Base-by-base conservation (phyloP, 768 basidiomycete genomes). In the Agaricus blazei region DNA sequence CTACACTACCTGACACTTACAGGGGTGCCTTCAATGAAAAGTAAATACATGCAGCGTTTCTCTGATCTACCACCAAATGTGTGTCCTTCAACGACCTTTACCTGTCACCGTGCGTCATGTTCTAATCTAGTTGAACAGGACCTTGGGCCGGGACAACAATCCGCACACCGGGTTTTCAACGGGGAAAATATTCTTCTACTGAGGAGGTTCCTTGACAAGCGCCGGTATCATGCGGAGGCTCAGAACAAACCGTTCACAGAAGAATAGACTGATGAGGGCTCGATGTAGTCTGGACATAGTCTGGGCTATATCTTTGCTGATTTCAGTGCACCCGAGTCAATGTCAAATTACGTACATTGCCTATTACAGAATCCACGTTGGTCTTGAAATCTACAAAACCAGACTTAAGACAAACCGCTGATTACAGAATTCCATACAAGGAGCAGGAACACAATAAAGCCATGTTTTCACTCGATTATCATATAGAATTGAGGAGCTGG, bases 1-100 rank as follows among this genome's bases (percentile, higher is more conserved):
- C 71, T 97, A 44, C 84, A 83, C 48, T 87, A 93, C 64, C 77
- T 98, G 40, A 85, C 84, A 48, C 79, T 86, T 45, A 92, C 90
- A 1, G 94, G 92, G 0, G 80, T 96, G 7, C 83, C 83, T 5
- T 81, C 88, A 11, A 82, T 93, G 65, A 81, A 76, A 58, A 75
- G 85, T 55, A 77, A 72, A 59, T 92, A 90, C 6, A 68, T 92
- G 12, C 77, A 84, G 50, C 77, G 84, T 54, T 96, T 93, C 70
- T 92, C 93, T 59, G 84, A 93, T 50, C 64, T 72, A 9, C 78
- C 85, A 31, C 92, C 91, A 29, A 66, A 67, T 58, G 84, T 87
- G 67, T 60, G 84, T 71, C 28, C 46, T 1, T 41, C 52, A 15
- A 57, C 43, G 1, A 19, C 23, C 28, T 37, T 31, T 12, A 11